Evolutionary conservation across 2,329 filamentous ascomycete genomes (phyloP), one percentile per base, ranked within the genome.

Genomic region (Harringtonia aguacate): DNA sequence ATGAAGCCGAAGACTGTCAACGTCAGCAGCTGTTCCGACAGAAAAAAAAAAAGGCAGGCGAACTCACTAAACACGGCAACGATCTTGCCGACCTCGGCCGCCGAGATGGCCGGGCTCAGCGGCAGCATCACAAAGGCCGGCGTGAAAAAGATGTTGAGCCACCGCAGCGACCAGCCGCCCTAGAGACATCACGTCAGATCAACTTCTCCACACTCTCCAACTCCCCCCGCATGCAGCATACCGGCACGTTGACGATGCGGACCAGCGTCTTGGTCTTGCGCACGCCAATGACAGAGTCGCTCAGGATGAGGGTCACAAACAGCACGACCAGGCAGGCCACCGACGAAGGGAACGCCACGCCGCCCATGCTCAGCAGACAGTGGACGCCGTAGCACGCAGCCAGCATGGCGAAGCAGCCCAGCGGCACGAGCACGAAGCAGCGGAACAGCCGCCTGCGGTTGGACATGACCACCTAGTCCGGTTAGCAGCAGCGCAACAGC

Each of bases 121-220:
- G 76, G 75, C 1, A 80, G 60, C 24, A 77, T 62, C 8, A 79
- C 67, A 58, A 80, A 80, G 0, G 73, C 70, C 9, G 74, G 75
- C 3, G 70, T 75, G 51, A 79, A 79, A 50, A 76, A 69, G 41
- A 78, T 60, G 45, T 70, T 75, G 52, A 79, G 77, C 65, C 74
- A 79, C 36, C 69, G 66, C 22, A 79, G 60, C 7, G 72, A 68
- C 67, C 74, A 79, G 8, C 70, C 69, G 37, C 71, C 71, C 72
- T 77, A 13, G 10, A 5, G 6, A n/a, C 34, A 13, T 5, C 31
- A n/a, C 39, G 33, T 52, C 27, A 57, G 4, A 13, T 4, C 3
- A 17, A 15, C 21, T 27, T n/a, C 21, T 14, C 1, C 21, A 35
- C 62, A 53, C 59, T n/a, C n/a, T n/a, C n/a, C n/a, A n/a, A n/a